Conservation (phyloP, 495 filamentous ascomycete genomes). For the Penicillium desertorum region DNA sequence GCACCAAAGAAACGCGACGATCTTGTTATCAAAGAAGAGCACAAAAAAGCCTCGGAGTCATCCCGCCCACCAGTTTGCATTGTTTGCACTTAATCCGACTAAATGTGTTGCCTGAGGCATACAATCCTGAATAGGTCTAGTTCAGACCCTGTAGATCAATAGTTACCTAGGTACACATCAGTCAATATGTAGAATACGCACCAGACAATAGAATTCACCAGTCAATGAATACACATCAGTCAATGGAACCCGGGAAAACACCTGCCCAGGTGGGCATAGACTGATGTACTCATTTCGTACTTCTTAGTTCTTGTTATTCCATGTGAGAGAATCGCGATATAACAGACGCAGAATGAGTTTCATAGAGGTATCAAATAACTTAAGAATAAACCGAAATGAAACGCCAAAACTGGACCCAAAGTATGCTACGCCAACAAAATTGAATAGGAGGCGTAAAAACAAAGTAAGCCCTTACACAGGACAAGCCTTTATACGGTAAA, state of each 20-base stretch:
- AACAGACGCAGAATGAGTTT: slow-evolving; percentile 2
- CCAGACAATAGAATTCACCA: too few relatives aligned
- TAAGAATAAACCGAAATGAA: slow-evolving; percentile 4
- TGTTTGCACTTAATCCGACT: slow-evolving; percentile 22
- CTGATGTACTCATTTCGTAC: not conserved
- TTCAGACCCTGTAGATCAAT: not conserved
- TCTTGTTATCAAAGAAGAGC: slow-evolving; percentile 27
- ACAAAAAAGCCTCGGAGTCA: slow-evolving; percentile 44
- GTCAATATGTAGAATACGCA: too few relatives aligned
- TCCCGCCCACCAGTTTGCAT: slow-evolving; percentile 32
- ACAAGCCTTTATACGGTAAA: not conserved
- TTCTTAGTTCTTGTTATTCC: not conserved
- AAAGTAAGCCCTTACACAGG: not conserved
- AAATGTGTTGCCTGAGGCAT: not conserved
- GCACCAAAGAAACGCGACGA: slow-evolving; percentile 3
- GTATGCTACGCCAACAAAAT: not conserved
- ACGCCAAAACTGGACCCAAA: not conserved
- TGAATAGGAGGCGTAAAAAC: not conserved
- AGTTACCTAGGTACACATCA: too few relatives aligned
- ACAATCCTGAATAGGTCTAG: not conserved
- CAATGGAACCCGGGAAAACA: too few relatives aligned
- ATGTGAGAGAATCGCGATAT: not conserved
- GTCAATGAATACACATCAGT: too few relatives aligned
- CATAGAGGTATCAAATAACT: slow-evolving; percentile 21
- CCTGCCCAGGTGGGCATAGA: too few relatives aligned